phyloP scores from a whole-genome alignment of 2,329 filamentous ascomycete genomes.

The Zymoseptoria passerinii region DNA sequence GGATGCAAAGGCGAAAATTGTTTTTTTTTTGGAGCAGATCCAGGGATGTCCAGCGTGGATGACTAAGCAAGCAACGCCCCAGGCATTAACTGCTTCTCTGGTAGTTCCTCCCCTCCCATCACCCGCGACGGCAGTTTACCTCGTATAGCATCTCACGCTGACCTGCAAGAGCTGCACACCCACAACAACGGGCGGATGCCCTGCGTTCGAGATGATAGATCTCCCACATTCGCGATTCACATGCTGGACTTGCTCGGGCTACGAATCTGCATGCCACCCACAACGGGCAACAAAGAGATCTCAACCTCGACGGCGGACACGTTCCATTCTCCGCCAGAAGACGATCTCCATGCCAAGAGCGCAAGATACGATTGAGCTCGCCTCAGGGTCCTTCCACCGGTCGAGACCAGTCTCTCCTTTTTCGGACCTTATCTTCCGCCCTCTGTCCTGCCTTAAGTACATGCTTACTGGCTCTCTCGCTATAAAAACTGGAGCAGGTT shows the following conservation, averaged over 20 bases:
- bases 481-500: not conserved
- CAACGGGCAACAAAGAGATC: not conserved
- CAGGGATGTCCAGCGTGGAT: too few species aligned
- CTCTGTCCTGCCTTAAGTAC: not conserved
- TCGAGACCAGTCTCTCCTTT: not conserved
- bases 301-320: not conserved
- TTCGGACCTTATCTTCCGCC: not conserved
- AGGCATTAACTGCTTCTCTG: too few species aligned
- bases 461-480: too few species aligned
- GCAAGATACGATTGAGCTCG: not conserved
- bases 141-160: too few species aligned
- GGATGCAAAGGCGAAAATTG: too few species aligned
- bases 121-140: too few species aligned
- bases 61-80: too few species aligned
- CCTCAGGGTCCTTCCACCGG: not conserved
- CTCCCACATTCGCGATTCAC: not conserved
- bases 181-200: too few species aligned
- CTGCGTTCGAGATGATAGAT: not conserved
- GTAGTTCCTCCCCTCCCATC: too few species aligned
- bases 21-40: too few species aligned
- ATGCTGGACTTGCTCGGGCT: not conserved
- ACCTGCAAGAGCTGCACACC: too few species aligned
- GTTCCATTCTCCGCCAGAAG: not conserved
- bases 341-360: not conserved
- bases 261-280: not conserved